Percentiles rank a stretch among this genome's conserved stretches.
Evolutionary conservation across 257 asterid genomes (phyloP).

Genomic region (Leonotis leonurus): DNA sequence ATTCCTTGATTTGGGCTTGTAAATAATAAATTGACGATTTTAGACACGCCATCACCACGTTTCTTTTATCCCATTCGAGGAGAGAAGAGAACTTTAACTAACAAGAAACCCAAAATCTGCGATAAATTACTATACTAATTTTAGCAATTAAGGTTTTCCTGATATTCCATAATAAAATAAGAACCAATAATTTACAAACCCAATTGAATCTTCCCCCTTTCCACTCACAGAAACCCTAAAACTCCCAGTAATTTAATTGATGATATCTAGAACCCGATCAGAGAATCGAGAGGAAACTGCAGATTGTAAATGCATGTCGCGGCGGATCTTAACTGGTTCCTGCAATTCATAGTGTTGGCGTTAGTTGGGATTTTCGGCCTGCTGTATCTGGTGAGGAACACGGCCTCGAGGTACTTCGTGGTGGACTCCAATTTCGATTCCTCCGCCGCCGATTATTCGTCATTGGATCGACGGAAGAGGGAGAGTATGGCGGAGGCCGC

Average conservation of each 20-base stretch:
- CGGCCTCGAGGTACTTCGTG: slow-evolving; percentile 74
- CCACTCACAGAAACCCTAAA: slow-evolving; percentile 28
- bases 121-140: too few relatives aligned
- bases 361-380: slow-evolving; percentile 40
- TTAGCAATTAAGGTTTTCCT: too few relatives aligned
- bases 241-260: background rate
- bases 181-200: too few relatives aligned
- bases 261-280: slow-evolving; percentile 18
- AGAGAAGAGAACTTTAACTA: slow-evolving; percentile 5
- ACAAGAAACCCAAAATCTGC: slow-evolving; percentile 20
- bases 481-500: slow-evolving; percentile 31
- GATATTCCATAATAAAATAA: background rate
- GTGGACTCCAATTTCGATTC: slow-evolving; percentile 61
- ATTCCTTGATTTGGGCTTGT: background rate
- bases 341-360: slow-evolving; percentile 47
- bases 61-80: too few relatives aligned
- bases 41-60: too few relatives aligned
- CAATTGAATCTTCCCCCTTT: slow-evolving; percentile 14
- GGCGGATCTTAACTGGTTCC: slow-evolving; percentile 78
- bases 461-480: slow-evolving; percentile 15
- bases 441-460: slow-evolving; percentile 37
- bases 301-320: slow-evolving; percentile 66
- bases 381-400: slow-evolving; percentile 51
- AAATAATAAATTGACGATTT: background rate
- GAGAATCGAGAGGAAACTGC: background rate